phyloP scores from a whole-genome alignment of 2,329 filamentous ascomycete genomes.

The Xylaria sp. region DNA sequence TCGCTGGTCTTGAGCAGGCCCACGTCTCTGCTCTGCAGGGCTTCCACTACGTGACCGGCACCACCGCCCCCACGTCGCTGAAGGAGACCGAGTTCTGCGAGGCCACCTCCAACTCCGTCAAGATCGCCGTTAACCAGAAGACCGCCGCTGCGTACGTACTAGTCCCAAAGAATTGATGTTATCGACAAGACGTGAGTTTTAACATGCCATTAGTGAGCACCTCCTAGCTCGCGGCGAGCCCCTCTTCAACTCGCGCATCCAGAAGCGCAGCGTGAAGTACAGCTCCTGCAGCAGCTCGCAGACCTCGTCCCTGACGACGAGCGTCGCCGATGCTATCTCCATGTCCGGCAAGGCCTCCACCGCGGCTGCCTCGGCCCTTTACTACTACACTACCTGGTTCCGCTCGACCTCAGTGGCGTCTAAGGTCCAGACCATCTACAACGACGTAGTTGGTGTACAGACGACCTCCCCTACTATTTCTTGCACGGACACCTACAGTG shows the following conservation, averaged over 20 bases:
- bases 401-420: slow-evolving; percentile 30
- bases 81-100: slow-evolving; percentile 36
- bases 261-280: slow-evolving; percentile 38
- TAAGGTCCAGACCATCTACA: slow-evolving; percentile 39
- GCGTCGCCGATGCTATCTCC: slow-evolving; percentile 37
- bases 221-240: slow-evolving; percentile 31
- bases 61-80: slow-evolving; percentile 34
- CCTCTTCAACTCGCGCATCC: slow-evolving; percentile 37
- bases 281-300: slow-evolving; percentile 36
- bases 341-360: slow-evolving; percentile 31
- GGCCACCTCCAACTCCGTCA: slow-evolving; percentile 35
- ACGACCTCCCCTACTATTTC: slow-evolving; percentile 38
- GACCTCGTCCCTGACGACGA: slow-evolving; percentile 30
- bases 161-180: neutral
- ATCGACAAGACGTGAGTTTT: slow-evolving; percentile 4
- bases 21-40: slow-evolving; percentile 38
- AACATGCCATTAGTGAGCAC: slow-evolving; percentile 32
- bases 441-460: slow-evolving; percentile 33
- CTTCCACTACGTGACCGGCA: slow-evolving; percentile 40
- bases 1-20: slow-evolving; percentile 35
- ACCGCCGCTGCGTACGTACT: slow-evolving; percentile 36
- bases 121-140: slow-evolving; percentile 36
- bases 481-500: slow-evolving; percentile 35
- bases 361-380: slow-evolving; percentile 20
- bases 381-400: slow-evolving; percentile 42